Evolutionary conservation across 23 red algal species (phyloP).

Genomic region (Gracilaria vermiculophylla): DNA sequence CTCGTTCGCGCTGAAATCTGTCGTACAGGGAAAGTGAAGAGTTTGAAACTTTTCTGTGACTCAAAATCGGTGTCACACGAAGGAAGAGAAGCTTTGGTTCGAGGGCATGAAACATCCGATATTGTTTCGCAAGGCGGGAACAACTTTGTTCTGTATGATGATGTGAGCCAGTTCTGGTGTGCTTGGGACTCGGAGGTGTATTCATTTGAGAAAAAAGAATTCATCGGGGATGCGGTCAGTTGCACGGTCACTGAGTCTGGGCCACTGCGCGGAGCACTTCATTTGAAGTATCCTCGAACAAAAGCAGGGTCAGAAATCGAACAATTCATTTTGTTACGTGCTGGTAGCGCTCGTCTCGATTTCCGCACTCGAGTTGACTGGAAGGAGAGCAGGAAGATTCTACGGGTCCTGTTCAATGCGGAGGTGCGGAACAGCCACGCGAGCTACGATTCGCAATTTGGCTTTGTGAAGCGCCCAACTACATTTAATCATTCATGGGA

Average conservation of each 20-base stretch:
- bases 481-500: slow-evolving; percentile 74
- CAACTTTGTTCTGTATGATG: slow-evolving; percentile 76
- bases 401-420: slow-evolving; percentile 63
- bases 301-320: slow-evolving; percentile 29
- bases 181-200: slow-evolving; percentile 78
- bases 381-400: slow-evolving; percentile 72
- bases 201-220: slow-evolving; percentile 63
- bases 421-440: slow-evolving; percentile 27
- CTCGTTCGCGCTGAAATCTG: slow-evolving; percentile 25
- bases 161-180: slow-evolving; percentile 70
- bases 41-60: slow-evolving; percentile 4
- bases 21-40: background rate
- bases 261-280: slow-evolving; percentile 50
- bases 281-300: slow-evolving; percentile 59
- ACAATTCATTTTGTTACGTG: slow-evolving; percentile 53
- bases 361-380: slow-evolving; percentile 55
- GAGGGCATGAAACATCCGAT: background rate
- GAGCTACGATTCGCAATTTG: slow-evolving; percentile 78
- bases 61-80: background rate
- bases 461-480: slow-evolving; percentile 67
- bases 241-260: slow-evolving; percentile 45
- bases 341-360: slow-evolving; percentile 45
- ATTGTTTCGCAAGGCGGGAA: slow-evolving; percentile 57
- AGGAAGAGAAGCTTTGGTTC: slow-evolving; percentile 18
- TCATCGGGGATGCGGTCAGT: slow-evolving; percentile 23